Evolutionary conservation across 2,329 filamentous ascomycete genomes (phyloP).

Genomic region (Aureobasidium sp.): DNA sequence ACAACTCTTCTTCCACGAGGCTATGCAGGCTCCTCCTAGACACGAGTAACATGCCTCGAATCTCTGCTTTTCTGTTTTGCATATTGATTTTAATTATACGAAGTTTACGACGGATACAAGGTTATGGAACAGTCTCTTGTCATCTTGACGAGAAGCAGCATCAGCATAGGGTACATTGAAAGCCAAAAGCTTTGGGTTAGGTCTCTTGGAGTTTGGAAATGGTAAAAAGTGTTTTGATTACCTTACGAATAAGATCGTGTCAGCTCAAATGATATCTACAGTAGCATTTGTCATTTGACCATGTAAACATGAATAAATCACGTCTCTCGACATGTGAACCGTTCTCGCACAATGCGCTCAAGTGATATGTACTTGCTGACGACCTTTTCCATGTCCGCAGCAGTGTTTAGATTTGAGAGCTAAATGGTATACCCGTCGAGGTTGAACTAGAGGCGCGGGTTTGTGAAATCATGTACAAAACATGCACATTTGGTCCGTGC

Average conservation of each 20-base stretch:
- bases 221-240: not conserved
- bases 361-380: not conserved
- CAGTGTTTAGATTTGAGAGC: not conserved
- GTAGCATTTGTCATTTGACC: not conserved
- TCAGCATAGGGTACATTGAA: not conserved
- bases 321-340: too few relatives aligned
- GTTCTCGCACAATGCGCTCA: not conserved
- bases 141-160: not conserved
- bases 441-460: not conserved
- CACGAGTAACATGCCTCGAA: not conserved
- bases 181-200: not conserved
- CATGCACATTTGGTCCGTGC: not conserved
- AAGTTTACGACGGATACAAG: not conserved
- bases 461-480: not conserved
- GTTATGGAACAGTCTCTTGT: not conserved
- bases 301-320: not conserved
- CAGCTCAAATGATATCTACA: not conserved
- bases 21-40: slow-evolving; percentile 25
- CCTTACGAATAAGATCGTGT: slow-evolving; percentile 3
- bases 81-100: slow-evolving; percentile 2
- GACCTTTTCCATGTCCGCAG: too few relatives aligned
- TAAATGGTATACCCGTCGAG: not conserved
- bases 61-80: not conserved
- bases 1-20: slow-evolving; percentile 30
- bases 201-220: not conserved